Evolutionary conservation across 148 eudicot genomes (phyloP), one percentile per base, ranked within the genome.

Genomic region (Agrostemma githago): DNA sequence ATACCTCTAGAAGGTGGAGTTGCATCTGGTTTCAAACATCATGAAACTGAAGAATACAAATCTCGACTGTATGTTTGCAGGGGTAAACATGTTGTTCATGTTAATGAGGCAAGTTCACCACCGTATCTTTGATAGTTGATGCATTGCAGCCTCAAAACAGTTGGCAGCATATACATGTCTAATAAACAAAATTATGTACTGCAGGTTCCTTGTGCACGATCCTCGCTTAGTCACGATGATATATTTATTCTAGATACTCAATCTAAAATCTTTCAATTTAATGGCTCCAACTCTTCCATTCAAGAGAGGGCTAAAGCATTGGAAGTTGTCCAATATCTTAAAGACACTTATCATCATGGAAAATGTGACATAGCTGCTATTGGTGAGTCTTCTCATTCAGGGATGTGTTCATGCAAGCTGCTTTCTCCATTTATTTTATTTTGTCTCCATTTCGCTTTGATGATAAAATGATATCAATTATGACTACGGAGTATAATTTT

Each of bases 301-400:
- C 99, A 92, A 92, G 99, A 96, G 82, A 92, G 99, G 84, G 99
- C 94, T 79, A 96, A 96, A 84, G 94, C 99, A 63, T 80, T 96
- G 66, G 99, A 96, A 82, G 99, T 92, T 76, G 97, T 92, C 73
- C 97, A 96, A 84, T 85, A 89, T 78, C 78, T 96, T 39, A 96
- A 92, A 84, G 99, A 96, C 84, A 88, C 85, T 69, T 84, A 89
- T 78, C 99, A 96, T 84, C 91, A 86, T 81, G 99, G 99, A 76
- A 92, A 89, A 80, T 96, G 99, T 84, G 97, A 92, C 21, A 71
- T 96, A 61, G 99, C 97, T 74, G 88, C 96, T 34, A 83, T 96
- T 69, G 99, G 99, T 96, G 84, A 82, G 88, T 76, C 39, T 39
- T 60, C 65, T 58, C 6, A 58, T 3, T 37, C 1, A 46, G 14